These are phyloP conservation scores for Allantophomopsis lycopodina DNA, from an alignment of 2,329 filamentous ascomycete species.

Conservation along the genomic window DNA sequence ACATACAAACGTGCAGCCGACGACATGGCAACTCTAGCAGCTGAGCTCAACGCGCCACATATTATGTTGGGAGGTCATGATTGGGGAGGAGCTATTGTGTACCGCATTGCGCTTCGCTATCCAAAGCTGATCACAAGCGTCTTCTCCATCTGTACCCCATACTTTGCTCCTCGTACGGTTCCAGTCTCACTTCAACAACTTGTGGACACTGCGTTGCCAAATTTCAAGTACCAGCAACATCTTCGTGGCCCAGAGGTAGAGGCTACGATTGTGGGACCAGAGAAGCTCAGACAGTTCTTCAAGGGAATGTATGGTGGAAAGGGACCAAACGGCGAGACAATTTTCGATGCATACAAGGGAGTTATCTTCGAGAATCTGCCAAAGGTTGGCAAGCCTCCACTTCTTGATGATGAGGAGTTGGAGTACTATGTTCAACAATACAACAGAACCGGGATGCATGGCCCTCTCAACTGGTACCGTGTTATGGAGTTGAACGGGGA, in stretches of 20 bases:
- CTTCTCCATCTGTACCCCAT: constrained; percentile 75
- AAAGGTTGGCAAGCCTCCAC: constrained; percentile 36
- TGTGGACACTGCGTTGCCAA: constrained; percentile 41
- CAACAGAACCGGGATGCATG: constrained; percentile 57
- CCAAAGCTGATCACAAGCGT: constrained; percentile 60
- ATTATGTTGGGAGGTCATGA: constrained; percentile 87
- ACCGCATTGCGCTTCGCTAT: constrained; percentile 60
- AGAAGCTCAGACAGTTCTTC: constrained; percentile 57
- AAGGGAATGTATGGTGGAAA: constrained; percentile 56
- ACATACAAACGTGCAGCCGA: constrained; percentile 57
- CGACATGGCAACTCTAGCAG: constrained; percentile 63
- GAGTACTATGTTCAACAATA: constrained; percentile 68
- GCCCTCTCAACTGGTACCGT: constrained; percentile 84
- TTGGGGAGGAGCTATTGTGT: constrained; percentile 74
- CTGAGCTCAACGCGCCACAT: constrained; percentile 27
- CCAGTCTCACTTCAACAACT: constrained; percentile 46
- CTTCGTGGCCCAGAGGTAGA: constrained; percentile 58
- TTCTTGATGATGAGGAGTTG: constrained; percentile 56
- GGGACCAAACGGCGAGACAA: constrained; percentile 36
- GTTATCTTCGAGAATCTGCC: constrained; percentile 48
- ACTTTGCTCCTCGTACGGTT: constrained; percentile 34
- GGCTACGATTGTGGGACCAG: constrained; percentile 36
- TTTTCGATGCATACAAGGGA: constrained; percentile 47
- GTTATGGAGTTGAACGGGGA: constrained; percentile 58
- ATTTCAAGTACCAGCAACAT: constrained; percentile 77